These are phyloP conservation scores for Irpex sp. DNA, from an alignment of 1,284 basidiomycete species.

Conservation along the genomic window DNA sequence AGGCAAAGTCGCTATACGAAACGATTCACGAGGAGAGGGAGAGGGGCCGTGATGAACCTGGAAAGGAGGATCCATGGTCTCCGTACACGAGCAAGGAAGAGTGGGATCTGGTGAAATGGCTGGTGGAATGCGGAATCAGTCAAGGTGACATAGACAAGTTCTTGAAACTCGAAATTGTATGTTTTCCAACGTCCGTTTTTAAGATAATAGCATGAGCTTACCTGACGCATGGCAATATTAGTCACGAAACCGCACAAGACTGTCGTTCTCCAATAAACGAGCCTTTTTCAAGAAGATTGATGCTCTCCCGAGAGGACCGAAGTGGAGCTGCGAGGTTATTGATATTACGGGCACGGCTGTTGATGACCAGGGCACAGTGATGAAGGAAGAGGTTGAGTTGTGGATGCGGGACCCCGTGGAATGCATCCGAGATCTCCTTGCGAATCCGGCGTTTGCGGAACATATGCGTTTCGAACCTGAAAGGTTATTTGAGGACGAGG, in stretches of 20 bases:
- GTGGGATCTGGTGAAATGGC: conserved; percentile 29
- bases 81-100: conserved; percentile 26
- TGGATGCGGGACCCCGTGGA: conserved; percentile 28
- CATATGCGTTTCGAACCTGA: conserved; percentile 29
- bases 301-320: conserved; percentile 17
- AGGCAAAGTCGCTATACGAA: not conserved
- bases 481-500: conserved; percentile 24
- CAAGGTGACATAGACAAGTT: conserved; percentile 26
- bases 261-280: conserved; percentile 14
- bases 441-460: conserved; percentile 29
- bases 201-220: not conserved
- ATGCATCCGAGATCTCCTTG: conserved; percentile 29
- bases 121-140: conserved; percentile 23
- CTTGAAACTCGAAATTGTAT: conserved; percentile 30
- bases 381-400: conserved; percentile 16
- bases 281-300: conserved; percentile 17
- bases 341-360: conserved; percentile 14
- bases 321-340: conserved; percentile 16
- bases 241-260: conserved; percentile 11
- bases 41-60: not conserved
- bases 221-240: not conserved
- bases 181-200: conserved; percentile 7
- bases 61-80: conserved; percentile 12
- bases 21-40: not conserved
- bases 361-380: not conserved